These are phyloP conservation scores for Pterocarpus santalinus DNA, from an alignment of 306 rosid species.

Conservation along the genomic window DNA sequence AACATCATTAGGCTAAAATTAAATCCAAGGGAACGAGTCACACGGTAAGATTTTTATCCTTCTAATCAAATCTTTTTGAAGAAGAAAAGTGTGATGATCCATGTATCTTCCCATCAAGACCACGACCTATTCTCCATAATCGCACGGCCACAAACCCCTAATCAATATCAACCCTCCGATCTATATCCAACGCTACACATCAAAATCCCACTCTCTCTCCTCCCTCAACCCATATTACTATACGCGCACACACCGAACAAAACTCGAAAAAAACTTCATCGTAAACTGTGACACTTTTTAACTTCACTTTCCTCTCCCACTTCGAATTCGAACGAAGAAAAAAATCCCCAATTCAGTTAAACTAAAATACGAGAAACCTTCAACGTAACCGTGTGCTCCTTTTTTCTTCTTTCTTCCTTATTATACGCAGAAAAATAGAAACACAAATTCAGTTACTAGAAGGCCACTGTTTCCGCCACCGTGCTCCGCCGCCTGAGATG, in stretches of 20 bases:
- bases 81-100: conserved; percentile 35
- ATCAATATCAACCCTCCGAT: not conserved
- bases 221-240: conserved; percentile 26
- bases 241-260: conserved; percentile 25
- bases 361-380: not conserved
- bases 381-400: not conserved
- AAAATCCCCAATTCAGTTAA: not conserved
- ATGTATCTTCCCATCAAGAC: conserved; percentile 44
- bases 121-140: conserved; percentile 30
- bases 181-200: conserved; percentile 52
- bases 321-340: not conserved
- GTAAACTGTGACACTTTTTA: conserved; percentile 32
- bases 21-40: conserved; percentile 34
- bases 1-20: not conserved
- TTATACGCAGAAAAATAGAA: not conserved
- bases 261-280: conserved; percentile 33
- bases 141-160: conserved; percentile 37
- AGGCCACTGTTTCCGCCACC: conserved; percentile 34
- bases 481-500: conserved; percentile 63
- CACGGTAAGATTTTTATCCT: not conserved
- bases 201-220: conserved; percentile 49
- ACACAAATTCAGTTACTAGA: conserved; percentile 3
- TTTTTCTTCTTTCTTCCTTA: not conserved
- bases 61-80: not conserved
- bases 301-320: not conserved